Base-by-base conservation (phyloP, 2,329 filamentous ascomycete genomes). In the Colletotrichum karsti region DNA sequence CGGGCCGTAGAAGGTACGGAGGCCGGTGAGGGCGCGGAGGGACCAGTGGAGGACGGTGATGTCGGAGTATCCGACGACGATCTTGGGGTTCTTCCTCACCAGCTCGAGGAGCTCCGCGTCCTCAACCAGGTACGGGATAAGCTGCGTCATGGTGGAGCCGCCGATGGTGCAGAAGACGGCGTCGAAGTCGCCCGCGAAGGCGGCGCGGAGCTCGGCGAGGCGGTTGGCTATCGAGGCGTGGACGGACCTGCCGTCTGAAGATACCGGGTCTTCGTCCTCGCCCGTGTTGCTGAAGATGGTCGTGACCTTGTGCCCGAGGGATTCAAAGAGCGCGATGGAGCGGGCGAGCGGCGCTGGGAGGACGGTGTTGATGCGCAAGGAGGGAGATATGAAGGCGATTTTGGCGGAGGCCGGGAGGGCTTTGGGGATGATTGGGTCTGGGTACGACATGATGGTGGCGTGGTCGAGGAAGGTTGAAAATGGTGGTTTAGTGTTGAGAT, bases 1-100 rank as follows among this genome's bases (percentile, higher is more conserved):
- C 3, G 82, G 82, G 0, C 82, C 82, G 71, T 83, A 83, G 58
- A 83, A 83, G 5, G 81, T 83, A 42, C 81, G 79, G 37, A 83
- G 72, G 0, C 82, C 81, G 0, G 78, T 74, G 10, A 74, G 26
- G 1, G 76, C 76, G 66, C 80, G 67, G 35, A 83, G 71, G 54
- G 79, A 78, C 81, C 82, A 83, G 72, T 83, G 81, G 37, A 83
- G 63, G 33, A 77, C 75, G 1, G 79, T 80, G 58, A 82, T 82
- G 62, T 83, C 81, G 2, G 79, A 82, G 62, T 76, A 81, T 2
- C 81, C 82, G 15, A 83, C 76, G 2, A 83, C 74, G 20, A 83
- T 75, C 73, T 83, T 83, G 35, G 81, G 82, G 50, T 79, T 74
- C 2, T 68, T 69, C 5, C 75, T 76, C 39, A 83, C 77, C 1